A percentile compares a stretch with the other conserved stretches of the same genome.
Conservation (phyloP, 495 filamentous ascomycete species). For the Trichoderma erinaceum region DNA sequence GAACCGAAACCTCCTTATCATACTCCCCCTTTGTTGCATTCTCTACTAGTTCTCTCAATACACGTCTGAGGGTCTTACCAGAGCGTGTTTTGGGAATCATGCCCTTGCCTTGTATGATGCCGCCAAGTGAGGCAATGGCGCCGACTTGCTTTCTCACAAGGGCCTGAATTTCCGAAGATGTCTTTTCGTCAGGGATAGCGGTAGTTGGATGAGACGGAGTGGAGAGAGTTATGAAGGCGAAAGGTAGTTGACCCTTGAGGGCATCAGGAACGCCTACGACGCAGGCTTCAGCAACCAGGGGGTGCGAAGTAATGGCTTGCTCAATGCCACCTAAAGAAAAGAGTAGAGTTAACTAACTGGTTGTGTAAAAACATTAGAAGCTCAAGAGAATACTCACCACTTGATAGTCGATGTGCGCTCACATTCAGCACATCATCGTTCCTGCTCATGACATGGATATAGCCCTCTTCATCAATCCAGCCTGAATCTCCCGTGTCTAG, state of each 20-base stretch:
- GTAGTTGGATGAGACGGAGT: slow-evolving; percentile 40
- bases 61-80: slow-evolving; percentile 79
- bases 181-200: slow-evolving; percentile 38
- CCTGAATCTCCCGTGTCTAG: slow-evolving; percentile 89
- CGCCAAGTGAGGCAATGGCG: slow-evolving; percentile 75
- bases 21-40: slow-evolving; percentile 48
- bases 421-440: slow-evolving; percentile 94
- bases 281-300: slow-evolving; percentile 69
- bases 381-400: slow-evolving; percentile 47
- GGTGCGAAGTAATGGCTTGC: slow-evolving; percentile 79
- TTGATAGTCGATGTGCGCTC: slow-evolving; percentile 85
- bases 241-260: slow-evolving; percentile 84
- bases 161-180: slow-evolving; percentile 52
- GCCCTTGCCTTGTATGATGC: slow-evolving; percentile 75
- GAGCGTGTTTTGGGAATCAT: slow-evolving; percentile 89
- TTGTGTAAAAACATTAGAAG: not conserved
- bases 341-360: slow-evolving; percentile 9
- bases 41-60: slow-evolving; percentile 76
- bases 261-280: slow-evolving; percentile 79
- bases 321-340: slow-evolving; percentile 63
- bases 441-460: slow-evolving; percentile 80
- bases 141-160: slow-evolving; percentile 79
- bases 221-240: slow-evolving; percentile 70
- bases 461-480: slow-evolving; percentile 73
- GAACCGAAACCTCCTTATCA: slow-evolving; percentile 43